Conservation (phyloP, 225 moss, liverwort and hornwort genomes). For the Physcomitrellopsis africana region DNA sequence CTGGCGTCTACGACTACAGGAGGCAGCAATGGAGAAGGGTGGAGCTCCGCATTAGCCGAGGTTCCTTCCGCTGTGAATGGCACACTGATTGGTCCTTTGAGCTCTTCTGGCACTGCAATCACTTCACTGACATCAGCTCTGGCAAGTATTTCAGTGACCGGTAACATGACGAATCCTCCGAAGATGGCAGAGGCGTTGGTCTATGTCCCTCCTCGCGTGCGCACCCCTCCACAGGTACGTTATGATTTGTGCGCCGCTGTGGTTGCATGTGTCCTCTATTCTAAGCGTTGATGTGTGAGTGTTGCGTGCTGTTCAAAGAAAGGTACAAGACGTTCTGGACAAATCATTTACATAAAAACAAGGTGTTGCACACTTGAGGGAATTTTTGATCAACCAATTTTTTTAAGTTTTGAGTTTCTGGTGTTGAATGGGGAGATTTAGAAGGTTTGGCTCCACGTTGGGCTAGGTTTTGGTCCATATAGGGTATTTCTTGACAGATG, state of each 20-base stretch:
- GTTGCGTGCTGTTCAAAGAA: no score
- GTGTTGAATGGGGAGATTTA: neutral
- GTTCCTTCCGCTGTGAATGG: conserved; percentile 71
- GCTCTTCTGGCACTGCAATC: conserved; percentile 37
- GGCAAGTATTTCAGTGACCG: conserved; percentile 36
- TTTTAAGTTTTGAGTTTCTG: neutral
- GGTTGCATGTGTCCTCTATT: no score
- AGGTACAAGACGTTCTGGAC: no score
- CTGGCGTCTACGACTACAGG: conserved; percentile 49
- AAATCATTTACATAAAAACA: no score
- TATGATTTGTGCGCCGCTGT: neutral
- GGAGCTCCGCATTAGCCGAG: conserved; percentile 97
- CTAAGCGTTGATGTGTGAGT: no score
- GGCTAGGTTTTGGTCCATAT: no score
- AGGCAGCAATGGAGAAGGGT: conserved; percentile 81
- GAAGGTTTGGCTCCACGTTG: neutral
- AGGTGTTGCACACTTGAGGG: no score
- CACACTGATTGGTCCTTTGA: conserved; percentile 45
- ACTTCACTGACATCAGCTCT: conserved; percentile 46
- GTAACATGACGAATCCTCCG: conserved; percentile 44
- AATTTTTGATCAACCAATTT: neutral
- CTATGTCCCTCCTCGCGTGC: conserved; percentile 88
- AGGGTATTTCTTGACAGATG: no score
- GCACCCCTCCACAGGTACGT: conserved; percentile 92
- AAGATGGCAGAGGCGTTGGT: conserved; percentile 87